Conservation (phyloP, 371 early-diverging fungal species). For the Lichtheimia ramosa region DNA sequence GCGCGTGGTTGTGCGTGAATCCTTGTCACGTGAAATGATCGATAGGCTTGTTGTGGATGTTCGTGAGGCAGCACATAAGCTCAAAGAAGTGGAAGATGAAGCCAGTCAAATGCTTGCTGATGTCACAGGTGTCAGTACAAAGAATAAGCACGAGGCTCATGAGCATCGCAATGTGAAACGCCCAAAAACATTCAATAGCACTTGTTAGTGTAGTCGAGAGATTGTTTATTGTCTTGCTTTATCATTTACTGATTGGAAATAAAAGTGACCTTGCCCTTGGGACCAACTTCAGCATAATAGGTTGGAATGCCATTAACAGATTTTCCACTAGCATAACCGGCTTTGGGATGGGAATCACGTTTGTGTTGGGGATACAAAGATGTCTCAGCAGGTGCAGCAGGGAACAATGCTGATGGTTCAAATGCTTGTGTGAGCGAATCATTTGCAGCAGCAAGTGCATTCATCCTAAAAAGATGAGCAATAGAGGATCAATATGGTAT, state of each 20-base stretch:
- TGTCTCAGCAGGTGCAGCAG: slow-evolving; percentile 20
- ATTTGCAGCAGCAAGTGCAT: slow-evolving; percentile 41
- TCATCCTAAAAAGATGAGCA: slow-evolving; percentile 25
- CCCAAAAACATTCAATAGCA: no score
- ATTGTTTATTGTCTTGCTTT: neutral
- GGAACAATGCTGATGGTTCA: slow-evolving; percentile 39
- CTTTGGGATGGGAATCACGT: slow-evolving; percentile 21
- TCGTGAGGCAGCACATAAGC: slow-evolving; percentile 9
- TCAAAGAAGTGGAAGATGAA: slow-evolving; percentile 9
- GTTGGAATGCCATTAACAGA: slow-evolving; percentile 40
- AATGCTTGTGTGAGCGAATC: slow-evolving; percentile 45
- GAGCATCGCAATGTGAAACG: no score
- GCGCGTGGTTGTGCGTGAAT: slow-evolving; percentile 46
- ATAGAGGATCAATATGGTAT: neutral
- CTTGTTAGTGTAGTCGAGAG: no score
- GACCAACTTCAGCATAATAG: slow-evolving; percentile 44
- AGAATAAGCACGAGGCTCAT: neutral
- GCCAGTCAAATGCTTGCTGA: neutral
- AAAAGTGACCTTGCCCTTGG: slow-evolving; percentile 35
- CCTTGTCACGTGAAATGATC: slow-evolving; percentile 29
- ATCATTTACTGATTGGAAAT: slow-evolving; percentile 7
- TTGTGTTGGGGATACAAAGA: neutral
- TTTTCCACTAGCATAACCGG: slow-evolving; percentile 38
- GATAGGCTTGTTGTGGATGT: slow-evolving; percentile 36
- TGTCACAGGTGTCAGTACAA: neutral